Conservation (phyloP, 2,329 filamentous ascomycete species). For the Pseudocercospora fijiensis region DNA sequence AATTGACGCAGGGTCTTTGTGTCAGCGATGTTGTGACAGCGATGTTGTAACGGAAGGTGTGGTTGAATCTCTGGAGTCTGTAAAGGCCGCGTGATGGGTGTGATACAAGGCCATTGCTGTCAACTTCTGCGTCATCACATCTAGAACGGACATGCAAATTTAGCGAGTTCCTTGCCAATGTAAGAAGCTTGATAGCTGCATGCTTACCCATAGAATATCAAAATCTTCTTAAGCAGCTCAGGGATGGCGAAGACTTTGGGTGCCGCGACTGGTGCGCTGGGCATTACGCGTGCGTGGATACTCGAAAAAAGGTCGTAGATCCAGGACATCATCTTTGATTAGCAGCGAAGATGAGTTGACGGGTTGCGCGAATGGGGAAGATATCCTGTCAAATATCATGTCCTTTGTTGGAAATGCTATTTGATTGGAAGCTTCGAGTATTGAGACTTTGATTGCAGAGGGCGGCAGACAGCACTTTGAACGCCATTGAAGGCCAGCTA, state of each 20-base stretch:
- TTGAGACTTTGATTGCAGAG: neutral
- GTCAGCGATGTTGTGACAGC: neutral
- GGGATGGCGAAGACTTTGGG: neutral
- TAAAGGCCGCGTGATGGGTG: neutral
- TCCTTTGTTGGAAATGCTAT: neutral
- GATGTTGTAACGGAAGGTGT: neutral
- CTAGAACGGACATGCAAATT: neutral
- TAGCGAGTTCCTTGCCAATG: neutral
- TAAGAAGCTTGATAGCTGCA: no score
- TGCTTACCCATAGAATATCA: neutral
- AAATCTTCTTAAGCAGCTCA: neutral
- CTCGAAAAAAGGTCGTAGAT: neutral
- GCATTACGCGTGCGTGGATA: no score
- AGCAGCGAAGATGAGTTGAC: neutral
- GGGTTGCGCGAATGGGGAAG: neutral
- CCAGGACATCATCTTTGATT: neutral
- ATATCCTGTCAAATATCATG: neutral
- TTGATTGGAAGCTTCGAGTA: neutral
- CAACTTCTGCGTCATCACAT: neutral
- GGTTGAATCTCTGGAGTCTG: neutral
- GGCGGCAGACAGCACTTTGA: neutral
- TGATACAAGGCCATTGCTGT: neutral
- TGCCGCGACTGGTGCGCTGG: neutral
- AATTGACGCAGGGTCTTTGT: neutral
- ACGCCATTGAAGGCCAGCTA: neutral